Evolutionary conservation across 108 stramenopile species (phyloP), one percentile per base, ranked within the genome.

Genomic region (Epithemia pelagica): DNA sequence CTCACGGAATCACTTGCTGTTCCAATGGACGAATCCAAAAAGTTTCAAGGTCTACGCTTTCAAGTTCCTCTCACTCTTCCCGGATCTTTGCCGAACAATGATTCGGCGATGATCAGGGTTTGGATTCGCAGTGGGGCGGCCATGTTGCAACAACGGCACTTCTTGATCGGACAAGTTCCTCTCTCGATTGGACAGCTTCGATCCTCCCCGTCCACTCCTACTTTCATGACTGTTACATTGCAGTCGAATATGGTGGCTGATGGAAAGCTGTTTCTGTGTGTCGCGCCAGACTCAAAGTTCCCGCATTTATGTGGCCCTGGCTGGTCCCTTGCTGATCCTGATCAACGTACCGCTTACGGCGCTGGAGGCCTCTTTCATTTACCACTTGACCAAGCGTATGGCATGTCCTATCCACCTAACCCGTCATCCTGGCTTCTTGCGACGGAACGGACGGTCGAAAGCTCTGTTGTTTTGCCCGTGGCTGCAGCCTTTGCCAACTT

Each of bases 321-420:
- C 18, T 94, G 88, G 89, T 85, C 79, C 65, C 65, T 94, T 46
- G 74, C 88, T 23, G 92, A 94, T 80, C 85, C 89, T 0, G 54
- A 56, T 37, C 15, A 26, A 23, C 23, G 18, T 22, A 19, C 28
- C 28, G 67, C 69, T 5, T 62, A 68, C 33, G 37, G 37, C 15
- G 37, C 10, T 46, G 37, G 37, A 5, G 15, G 37, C 37, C 72
- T 89, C 64, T 85, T 77, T 71, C 58, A 83, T 69, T 66, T 84
- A 20, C 89, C 92, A 22, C 64, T 94, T 52, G 92, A 94, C 67
- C 81, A 87, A 32, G 73, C 75, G 1, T 93, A 90, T 67, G 69
- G 58, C 37, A 84, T 82, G 58, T 24, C 37, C 27, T 52, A 59
- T 55, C 74, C 68, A 59, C 68, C 31, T 5, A 21, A 28, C 28